A percentile compares a stretch with the other conserved stretches of the same genome.
Conservation (phyloP, 805 yeast species). For the Candida endomychidarum region DNA sequence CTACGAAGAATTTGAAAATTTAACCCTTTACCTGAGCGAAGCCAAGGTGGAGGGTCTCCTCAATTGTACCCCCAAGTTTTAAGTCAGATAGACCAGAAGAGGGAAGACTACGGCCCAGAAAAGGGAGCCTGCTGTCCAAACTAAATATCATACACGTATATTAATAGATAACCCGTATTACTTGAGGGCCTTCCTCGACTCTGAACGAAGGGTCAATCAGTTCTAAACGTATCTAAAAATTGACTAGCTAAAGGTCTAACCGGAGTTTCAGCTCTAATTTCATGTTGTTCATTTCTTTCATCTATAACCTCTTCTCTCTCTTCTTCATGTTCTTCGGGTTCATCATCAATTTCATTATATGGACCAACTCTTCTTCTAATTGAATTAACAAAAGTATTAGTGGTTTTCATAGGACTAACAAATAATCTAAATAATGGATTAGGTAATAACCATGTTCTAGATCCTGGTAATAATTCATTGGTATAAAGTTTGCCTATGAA, state of each 20-base stretch:
- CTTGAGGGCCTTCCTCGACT: no score
- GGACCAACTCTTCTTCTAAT: slow-evolving; percentile 6
- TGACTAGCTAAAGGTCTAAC: slow-evolving; percentile 61
- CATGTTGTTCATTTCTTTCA: slow-evolving; percentile 16
- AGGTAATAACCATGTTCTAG: slow-evolving; percentile 36
- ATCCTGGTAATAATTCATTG: slow-evolving; percentile 37
- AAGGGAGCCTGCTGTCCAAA: no score
- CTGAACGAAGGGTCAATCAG: no score
- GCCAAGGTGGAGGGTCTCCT: no score
- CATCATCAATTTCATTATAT: slow-evolving; percentile 15
- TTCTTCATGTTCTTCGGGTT: slow-evolving; percentile 27
- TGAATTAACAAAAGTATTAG: not conserved
- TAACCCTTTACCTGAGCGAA: slow-evolving; percentile 1
- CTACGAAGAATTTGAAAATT: slow-evolving; percentile 17
- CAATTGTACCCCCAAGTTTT: no score
- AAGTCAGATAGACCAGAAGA: no score
- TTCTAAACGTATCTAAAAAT: slow-evolving; percentile 53
- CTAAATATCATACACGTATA: no score
- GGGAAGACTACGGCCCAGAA: no score
- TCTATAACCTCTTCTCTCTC: slow-evolving; percentile 15
- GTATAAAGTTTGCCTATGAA: slow-evolving; percentile 37
- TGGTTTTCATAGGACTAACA: slow-evolving; percentile 23
- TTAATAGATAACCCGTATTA: no score
- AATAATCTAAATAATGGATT: slow-evolving; percentile 25
- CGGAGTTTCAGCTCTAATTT: slow-evolving; percentile 56